Evolutionary conservation across 257 asterid genomes (phyloP), one percentile per base, ranked within the genome.

Genomic region (Lycium barbarum): DNA sequence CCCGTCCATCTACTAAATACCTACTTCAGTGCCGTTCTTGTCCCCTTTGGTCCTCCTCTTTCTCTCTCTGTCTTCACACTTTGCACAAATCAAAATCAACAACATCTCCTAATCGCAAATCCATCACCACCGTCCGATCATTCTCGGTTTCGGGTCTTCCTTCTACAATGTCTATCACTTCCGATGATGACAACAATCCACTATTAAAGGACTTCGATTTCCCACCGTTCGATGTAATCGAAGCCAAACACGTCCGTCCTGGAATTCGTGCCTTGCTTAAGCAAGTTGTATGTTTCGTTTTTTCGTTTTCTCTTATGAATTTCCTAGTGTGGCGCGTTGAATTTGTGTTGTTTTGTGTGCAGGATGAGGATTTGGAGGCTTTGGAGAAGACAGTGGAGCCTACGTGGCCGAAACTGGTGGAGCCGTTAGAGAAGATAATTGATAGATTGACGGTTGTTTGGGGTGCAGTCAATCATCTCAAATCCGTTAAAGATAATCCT

Each of bases 401-500:
- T 36, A 87, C 95, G 4, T 97, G 99, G 99, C 88, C 97, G 47
- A 97, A 97, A 90, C 91, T 95, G 86, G 99, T 94, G 93, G 99
- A 95, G 92, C 99, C 98, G 71, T 89, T 97, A 86, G 99, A 97
- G 93, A 94, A 88, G 89, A 88, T 97, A 9, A 84, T 74, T 35
- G 99, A 97, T 86, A 86, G 92, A 83, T 82, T 97, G 90, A 86
- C 88, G 17, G 93, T 94, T 86, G 98, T 93, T 68, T 95, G 98
- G 98, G 99, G 98, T 65, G 97, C 97, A 5, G 96, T 97, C 82
- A 92, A 94, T 89, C 99, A 97, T 89, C 95, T 97, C 78, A 97
- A 97, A 91, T 72, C 98, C 3, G 99, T 97, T 70, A 95, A 90
- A 81, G 99, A 97, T 88, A 93, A 90, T 74, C 90, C 97, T 6